Percentiles rank a stretch among this genome's conserved stretches.
These are phyloP conservation scores for Ceriops tagal DNA, from an alignment of 345 rosid species.

Conservation along the genomic window DNA sequence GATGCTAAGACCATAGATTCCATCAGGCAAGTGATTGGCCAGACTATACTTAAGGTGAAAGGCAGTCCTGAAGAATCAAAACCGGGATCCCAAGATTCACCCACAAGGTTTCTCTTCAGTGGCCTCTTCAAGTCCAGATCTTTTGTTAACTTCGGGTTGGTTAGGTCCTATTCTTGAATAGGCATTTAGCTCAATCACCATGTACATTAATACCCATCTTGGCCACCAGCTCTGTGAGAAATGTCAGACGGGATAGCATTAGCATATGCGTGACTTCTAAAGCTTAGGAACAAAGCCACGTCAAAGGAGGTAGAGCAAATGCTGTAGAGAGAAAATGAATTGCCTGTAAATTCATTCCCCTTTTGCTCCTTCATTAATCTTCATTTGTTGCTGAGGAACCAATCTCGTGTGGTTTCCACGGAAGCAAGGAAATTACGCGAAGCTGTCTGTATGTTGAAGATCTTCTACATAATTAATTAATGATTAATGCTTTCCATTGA, in stretches of 20 bases:
- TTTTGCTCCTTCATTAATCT: background rate
- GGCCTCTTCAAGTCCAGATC: constrained; percentile 90
- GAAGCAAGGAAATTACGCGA: constrained; percentile 15
- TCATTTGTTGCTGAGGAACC: constrained; percentile 28
- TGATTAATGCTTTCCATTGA: background rate
- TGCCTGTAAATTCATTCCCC: constrained; percentile 23
- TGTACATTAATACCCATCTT: constrained; percentile 17
- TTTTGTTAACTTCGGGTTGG: constrained; percentile 87
- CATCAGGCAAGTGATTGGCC: constrained; percentile 72
- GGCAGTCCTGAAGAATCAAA: constrained; percentile 55
- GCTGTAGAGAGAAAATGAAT: constrained; percentile 4
- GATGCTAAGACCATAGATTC: constrained; percentile 76
- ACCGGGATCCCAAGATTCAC: constrained; percentile 59
- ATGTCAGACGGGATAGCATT: background rate
- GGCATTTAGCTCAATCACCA: background rate
- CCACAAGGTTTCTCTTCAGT: constrained; percentile 75
- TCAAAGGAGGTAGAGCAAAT: constrained; percentile 10
- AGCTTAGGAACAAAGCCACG: constrained; percentile 20
- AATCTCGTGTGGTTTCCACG: constrained; percentile 34
- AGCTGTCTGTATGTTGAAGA: constrained; percentile 1
- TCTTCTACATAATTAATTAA: constrained; percentile 10
- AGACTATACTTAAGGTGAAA: constrained; percentile 84
- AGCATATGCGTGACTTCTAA: constrained; percentile 6
- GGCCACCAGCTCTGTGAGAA: background rate
- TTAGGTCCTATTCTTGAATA: constrained; percentile 68